Base-by-base conservation (phyloP, 805 yeast species). In the Yamadazyma phyllophila region DNA sequence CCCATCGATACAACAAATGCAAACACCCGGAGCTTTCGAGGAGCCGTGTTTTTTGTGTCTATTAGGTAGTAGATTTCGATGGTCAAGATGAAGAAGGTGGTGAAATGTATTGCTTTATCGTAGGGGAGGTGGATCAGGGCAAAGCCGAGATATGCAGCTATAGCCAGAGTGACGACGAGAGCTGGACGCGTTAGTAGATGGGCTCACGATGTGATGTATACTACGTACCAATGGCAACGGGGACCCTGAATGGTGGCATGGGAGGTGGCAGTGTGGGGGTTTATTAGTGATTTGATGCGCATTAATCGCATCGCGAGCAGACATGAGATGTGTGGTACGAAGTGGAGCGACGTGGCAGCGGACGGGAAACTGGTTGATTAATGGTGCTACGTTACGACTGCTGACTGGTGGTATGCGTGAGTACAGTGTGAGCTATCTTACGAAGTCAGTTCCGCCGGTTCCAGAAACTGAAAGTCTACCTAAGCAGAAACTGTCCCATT, bases 81-180 rank as follows among this genome's bases (percentile, higher is more conserved):
- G 0, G 85, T 76, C 10, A 81, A 67, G 0, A 73, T 46, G 39
- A 68, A 55, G 55, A 81, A 81, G 5, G 72, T 73, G 4, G 52
- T 8, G 43, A 76, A 75, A 57, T 81, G 87, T 1, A 76, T 56
- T 10, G 67, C 27, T 58, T 81, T 81, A 54, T 81, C 87, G 56
- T 80, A 67, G 7, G 60, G 59, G 15, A 79, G 53, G 0, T 69
- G 67, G 2, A 79, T 55, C 61, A 63, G 67, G 16, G 82, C 76
- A 54, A 79, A 74, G 15, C 84, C 84, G 6, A 79, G 61, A 48
- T 77, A 78, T 9, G 65, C 71, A 2, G 75, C 74, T 2, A 47
- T 49, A 4, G 52, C 26, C 55, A 26, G 40, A 11, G 47, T 31
- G 7, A 48, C 2, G 11, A 61, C 35, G 43, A 71, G 66, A 12